Base-by-base conservation (phyloP, 1,139 yeast species). In the Yueomyces sp. region DNA sequence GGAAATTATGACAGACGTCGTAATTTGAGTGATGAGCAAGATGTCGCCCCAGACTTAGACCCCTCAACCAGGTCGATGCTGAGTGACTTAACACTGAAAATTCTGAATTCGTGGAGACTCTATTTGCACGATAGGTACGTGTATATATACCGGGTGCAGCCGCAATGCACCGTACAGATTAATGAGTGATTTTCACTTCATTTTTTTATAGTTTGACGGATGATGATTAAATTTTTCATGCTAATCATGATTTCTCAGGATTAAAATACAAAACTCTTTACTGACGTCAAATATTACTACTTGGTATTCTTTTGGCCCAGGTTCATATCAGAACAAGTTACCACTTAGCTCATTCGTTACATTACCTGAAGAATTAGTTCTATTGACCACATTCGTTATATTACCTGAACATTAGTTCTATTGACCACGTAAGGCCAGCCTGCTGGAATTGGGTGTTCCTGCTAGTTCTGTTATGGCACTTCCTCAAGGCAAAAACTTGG, bases 141-240 rank as follows among this genome's bases (percentile, higher is more conserved):
- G 32, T 30, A 11, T 7, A 30, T 30, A 11, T 7, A 11, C 7
- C 11, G 32, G 32, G 32, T 51, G 56, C 63, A 63, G 63, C 56
- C 54, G 50, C 40, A 38, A 37, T 30, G 11, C 7, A 11, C 32
- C 2, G 7, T 12, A 29, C 27, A 37, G 33, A 28, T 37, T 37
- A 28, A 19, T 19, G 19, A 19, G 19, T 19, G 19, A 19, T 19
- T 19, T 19, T 19, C 19, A 19, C 19, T 19, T 19, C 19, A 19
- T 19, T 36, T 25, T 5, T 25, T 19, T 36, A 4, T 36, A 26
- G 25, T 5, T 25, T 7, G 28, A 6, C 25, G 7, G 37, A 46
- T 49, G 55, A 53, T 52, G 56, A 52, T 48, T 42, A 42, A 50
- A 44, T 46, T 46, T 53, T 54, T 53, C 61, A 57, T 57, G 62